phyloP scores from a whole-genome alignment of 2,329 filamentous ascomycete species.

The Colletotrichum spaethianum region DNA sequence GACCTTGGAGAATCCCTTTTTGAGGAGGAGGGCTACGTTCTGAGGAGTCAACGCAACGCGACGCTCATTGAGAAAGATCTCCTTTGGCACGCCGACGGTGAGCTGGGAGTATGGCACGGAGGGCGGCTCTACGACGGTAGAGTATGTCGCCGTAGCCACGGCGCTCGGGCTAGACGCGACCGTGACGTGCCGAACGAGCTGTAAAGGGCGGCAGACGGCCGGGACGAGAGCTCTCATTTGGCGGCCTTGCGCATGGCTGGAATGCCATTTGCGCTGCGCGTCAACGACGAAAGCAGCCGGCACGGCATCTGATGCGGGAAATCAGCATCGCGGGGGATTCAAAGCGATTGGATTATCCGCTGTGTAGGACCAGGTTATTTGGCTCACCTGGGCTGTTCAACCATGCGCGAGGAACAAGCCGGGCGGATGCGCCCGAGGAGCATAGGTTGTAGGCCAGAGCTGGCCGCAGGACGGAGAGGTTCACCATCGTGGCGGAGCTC shows the following conservation, averaged over 20 bases:
- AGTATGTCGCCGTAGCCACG: slow-evolving; percentile 50
- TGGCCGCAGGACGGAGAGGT: slow-evolving; percentile 37
- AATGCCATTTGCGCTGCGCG: slow-evolving; percentile 50
- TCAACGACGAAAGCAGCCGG: slow-evolving; percentile 7
- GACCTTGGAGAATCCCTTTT: slow-evolving; percentile 86
- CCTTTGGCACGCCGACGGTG: slow-evolving; percentile 83
- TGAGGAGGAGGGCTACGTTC: slow-evolving; percentile 85
- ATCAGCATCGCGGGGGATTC: slow-evolving; percentile 15
- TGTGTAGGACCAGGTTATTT: not conserved
- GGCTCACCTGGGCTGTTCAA: slow-evolving; percentile 26
- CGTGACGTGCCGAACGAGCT: slow-evolving; percentile 54
- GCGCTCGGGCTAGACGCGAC: slow-evolving; percentile 45
- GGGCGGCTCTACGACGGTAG: slow-evolving; percentile 57
- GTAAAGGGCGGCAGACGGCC: slow-evolving; percentile 51
- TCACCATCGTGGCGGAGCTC: slow-evolving; percentile 35
- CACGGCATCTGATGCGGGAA: slow-evolving; percentile 16
- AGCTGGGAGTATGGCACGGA: slow-evolving; percentile 78
- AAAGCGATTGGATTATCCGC: slow-evolving; percentile 10
- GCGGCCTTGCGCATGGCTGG: slow-evolving; percentile 54
- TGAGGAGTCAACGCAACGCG: slow-evolving; percentile 88
- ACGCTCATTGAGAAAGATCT: slow-evolving; percentile 84
- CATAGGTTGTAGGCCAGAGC: slow-evolving; percentile 33
- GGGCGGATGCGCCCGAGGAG: slow-evolving; percentile 24
- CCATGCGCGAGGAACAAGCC: slow-evolving; percentile 33
- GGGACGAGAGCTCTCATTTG: slow-evolving; percentile 48